These are phyloP conservation scores for Eutrema heterophyllum DNA, from an alignment of 345 rosid genomes.

Conservation along the genomic window DNA sequence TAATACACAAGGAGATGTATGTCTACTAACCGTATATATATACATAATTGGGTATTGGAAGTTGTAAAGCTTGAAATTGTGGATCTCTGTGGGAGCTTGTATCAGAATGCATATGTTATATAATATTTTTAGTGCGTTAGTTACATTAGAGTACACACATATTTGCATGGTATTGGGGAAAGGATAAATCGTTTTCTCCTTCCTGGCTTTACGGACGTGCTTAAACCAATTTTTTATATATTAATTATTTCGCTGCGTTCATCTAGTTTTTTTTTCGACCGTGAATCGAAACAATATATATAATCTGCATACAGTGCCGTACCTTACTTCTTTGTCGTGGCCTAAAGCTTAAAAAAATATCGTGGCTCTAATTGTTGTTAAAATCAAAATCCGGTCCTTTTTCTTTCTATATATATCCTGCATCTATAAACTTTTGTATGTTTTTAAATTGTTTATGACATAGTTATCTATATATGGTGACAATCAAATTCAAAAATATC, in stretches of 20 bases:
- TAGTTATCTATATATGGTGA: too few relatives aligned
- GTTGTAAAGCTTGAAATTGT: not conserved
- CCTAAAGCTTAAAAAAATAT: too few relatives aligned
- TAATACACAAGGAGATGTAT: not conserved
- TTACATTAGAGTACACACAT: constrained; percentile 13
- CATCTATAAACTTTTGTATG: too few relatives aligned
- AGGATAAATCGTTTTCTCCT: constrained; percentile 3
- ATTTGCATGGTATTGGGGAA: constrained; percentile 4
- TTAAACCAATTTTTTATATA: not conserved
- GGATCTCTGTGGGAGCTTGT: constrained; percentile 2
- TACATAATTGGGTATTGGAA: not conserved
- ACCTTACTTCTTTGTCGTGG: too few relatives aligned
- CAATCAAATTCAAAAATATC: too few relatives aligned
- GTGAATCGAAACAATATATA: not conserved
- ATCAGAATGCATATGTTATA: not conserved
- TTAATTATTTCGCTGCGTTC: not conserved
- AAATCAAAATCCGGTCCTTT: too few relatives aligned
- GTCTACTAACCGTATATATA: not conserved
- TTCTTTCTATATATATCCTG: too few relatives aligned
- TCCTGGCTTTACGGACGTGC: not conserved
- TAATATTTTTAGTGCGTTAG: constrained; percentile 28
- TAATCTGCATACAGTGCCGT: not conserved
- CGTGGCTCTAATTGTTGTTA: too few relatives aligned
- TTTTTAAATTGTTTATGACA: too few relatives aligned
- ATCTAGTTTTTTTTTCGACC: not conserved